Evolutionary conservation across 352 stramenopile species (phyloP), one percentile per base, ranked within the genome.

Genomic region (Aphanomyces cochlioides): DNA sequence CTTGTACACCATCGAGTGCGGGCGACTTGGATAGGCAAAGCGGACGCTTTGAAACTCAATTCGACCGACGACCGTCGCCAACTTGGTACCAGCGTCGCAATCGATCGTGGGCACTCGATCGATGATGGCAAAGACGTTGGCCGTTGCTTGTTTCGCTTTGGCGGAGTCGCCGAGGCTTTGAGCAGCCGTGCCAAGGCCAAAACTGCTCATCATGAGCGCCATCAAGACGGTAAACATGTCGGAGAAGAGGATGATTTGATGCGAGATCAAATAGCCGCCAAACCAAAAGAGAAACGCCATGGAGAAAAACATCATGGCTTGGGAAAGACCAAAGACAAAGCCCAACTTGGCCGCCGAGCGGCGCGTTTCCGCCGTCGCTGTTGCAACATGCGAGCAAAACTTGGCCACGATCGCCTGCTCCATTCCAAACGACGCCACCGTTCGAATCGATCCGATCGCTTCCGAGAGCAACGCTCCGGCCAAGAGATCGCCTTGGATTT

Each of bases 91-190:
- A 13, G 45, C 19, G 0, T 68, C 63, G 13, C 73, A 67, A 45
- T 87, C 75, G 48, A 88, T 87, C 4, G 65, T 21, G 13, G 82
- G 78, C 19, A 71, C 68, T 7, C 84, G 80, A 66, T 97, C 90
- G 66, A 96, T 88, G 56, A 93, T 84, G 34, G 80, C 75, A 77
- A 97, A 97, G 19, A 97, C 79, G 43, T 84, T 77, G 5, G 72
- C 67, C 3, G 78, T 79, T 7, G 88, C 85, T n/a, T 65, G 68
- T 48, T 84, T 81, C 4, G 78, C 87, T 68, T 95, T 90, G 17
- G 73, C 59, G 0, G 71, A 70, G 17, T 89, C 80, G 0, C 77
- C 74, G 2, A 81, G 75, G 45, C 78, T 79, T 48, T 91, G 81
- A 2, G 78, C 74, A 3, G 85, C 80, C 54, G 84, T 75, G 5